Evolutionary conservation across 2,329 filamentous ascomycete species (phyloP), one percentile per base, ranked within the genome.

Genomic region (Monilinia aucupariae): DNA sequence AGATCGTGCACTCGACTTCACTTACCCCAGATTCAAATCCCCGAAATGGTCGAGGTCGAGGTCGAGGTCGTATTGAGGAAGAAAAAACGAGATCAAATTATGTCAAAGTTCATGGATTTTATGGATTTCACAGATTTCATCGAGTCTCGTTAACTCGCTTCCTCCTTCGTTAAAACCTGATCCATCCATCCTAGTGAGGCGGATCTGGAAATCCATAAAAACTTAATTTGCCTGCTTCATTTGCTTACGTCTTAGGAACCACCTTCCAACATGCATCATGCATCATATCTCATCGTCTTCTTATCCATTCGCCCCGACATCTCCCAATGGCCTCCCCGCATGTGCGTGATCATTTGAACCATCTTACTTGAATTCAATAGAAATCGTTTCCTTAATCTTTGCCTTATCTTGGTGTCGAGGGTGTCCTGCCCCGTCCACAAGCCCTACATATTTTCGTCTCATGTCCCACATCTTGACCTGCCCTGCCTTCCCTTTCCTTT

Each of bases 91-190:
- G n/a, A n/a, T n/a, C n/a, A n/a, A n/a, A n/a, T n/a, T n/a, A n/a
- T n/a, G n/a, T n/a, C n/a, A n/a, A n/a, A n/a, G n/a, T n/a, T n/a
- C n/a, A n/a, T n/a, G n/a, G n/a, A n/a, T n/a, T n/a, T n/a, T n/a
- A 30, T 30, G 27, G 27, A 30, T 30, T 30, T 30, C 27, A 30
- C 6, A 30, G 6, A 30, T 30, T 30, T 30, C 27, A 30, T 30
- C 6, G 6, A 30, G 6, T 30, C 27, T 30, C 27, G 27, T 30
- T 30, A 30, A 30, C 27, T 3, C 39, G 41, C 41, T 41, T 56
- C 53, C 17, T 13, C n/a, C n/a, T 20, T 61, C 50, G 59, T n/a
- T 39, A 61, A 61, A 61, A 61, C 59, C 45, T 61, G 56, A 62
- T 62, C 27, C 6, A 30, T 30, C 27, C 6, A 6, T 30, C 3